A percentile compares a stretch with the other conserved stretches of the same genome.
Conservation (phyloP, 2,329 filamentous ascomycete species). For the Cladosporium colombiae region DNA sequence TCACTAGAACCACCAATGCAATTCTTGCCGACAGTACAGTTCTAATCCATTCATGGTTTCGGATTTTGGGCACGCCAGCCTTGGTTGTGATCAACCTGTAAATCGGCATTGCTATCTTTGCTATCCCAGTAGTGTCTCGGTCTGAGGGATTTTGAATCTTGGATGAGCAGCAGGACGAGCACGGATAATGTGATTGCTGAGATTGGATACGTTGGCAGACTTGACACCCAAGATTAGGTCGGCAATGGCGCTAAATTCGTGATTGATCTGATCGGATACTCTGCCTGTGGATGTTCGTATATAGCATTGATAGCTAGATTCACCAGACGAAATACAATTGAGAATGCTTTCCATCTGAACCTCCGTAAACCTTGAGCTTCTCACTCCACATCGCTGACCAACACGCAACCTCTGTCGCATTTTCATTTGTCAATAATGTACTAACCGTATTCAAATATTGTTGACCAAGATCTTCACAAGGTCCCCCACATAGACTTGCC, state of each 20-base stretch:
- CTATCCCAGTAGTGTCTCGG: not conserved
- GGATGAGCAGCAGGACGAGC: not conserved
- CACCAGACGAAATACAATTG: not conserved
- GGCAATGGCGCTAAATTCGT: not conserved
- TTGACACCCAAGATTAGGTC: not conserved
- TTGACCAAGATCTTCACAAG: slow-evolving; percentile 1
- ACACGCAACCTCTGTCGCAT: not conserved
- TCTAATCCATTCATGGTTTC: too few species aligned
- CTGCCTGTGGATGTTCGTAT: not conserved
- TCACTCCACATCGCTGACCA: not conserved
- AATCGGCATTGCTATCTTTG: not conserved
- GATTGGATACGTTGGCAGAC: not conserved
- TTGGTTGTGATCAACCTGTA: not conserved
- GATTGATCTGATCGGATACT: not conserved
- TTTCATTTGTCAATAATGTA: slow-evolving; percentile 2
- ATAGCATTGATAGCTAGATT: not conserved
- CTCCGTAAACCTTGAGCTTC: not conserved
- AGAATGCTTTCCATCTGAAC: too few species aligned
- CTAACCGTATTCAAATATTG: not conserved
- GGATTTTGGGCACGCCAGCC: not conserved
- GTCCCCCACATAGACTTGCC: not conserved
- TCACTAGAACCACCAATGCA: too few species aligned
- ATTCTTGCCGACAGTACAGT: too few species aligned
- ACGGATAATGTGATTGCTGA: not conserved
- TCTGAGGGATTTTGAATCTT: not conserved